phyloP scores from a whole-genome alignment of 2,329 filamentous ascomycete genomes.

The Thelonectria blattea region DNA sequence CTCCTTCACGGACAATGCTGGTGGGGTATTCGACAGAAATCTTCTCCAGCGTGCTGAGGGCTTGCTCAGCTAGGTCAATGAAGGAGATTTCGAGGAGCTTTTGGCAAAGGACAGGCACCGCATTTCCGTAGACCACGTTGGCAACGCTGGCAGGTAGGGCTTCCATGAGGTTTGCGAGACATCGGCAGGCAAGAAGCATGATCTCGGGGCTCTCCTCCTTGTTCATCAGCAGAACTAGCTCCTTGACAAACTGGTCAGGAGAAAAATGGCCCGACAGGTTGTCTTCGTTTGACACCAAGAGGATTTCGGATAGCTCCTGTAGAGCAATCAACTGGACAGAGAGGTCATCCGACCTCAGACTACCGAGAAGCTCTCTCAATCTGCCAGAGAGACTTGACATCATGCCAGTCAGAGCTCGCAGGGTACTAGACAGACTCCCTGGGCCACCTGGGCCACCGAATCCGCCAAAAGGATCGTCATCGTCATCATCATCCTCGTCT shows the following conservation, averaged over 20 bases:
- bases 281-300: conserved; percentile 95
- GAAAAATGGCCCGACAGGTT: conserved; percentile 95
- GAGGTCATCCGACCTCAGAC: conserved; percentile 83
- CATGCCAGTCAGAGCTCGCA: conserved; percentile 88
- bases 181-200: conserved; percentile 95
- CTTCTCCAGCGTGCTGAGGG: conserved; percentile 94
- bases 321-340: conserved; percentile 90
- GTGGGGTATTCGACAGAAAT: conserved; percentile 96
- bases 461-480: conserved; percentile 67
- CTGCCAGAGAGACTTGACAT: conserved; percentile 84
- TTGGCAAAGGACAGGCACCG: conserved; percentile 91
- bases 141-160: conserved; percentile 90
- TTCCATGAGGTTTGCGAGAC: conserved; percentile 97
- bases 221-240: conserved; percentile 90
- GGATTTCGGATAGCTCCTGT: conserved; percentile 89
- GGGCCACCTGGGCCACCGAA: conserved; percentile 74
- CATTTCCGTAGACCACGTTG: conserved; percentile 96
- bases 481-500: conserved; percentile 68
- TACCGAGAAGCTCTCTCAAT: conserved; percentile 77
- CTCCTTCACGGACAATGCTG: conserved; percentile 94
- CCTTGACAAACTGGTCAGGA: conserved; percentile 93
- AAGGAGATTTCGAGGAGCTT: conserved; percentile 96
- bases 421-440: conserved; percentile 74
- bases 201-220: conserved; percentile 96
- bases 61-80: conserved; percentile 97